phyloP scores from a whole-genome alignment of 192 early-diverging fungal species.

The Coemansia sp. region DNA sequence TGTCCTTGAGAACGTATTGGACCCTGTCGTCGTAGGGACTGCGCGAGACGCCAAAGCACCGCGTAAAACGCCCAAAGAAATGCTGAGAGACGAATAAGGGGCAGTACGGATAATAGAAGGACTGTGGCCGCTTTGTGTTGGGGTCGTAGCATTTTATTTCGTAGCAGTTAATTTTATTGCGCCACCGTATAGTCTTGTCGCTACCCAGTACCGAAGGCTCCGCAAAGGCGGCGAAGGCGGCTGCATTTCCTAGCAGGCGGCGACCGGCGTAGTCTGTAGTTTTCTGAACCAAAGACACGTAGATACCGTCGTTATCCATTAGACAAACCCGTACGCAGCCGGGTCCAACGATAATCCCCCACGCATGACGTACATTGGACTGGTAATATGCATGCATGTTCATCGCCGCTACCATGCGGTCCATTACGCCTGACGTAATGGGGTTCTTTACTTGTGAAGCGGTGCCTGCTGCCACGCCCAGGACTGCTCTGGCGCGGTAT shows the following conservation, averaged over 20 bases:
- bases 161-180: conserved; percentile 24
- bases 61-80: conserved; percentile 50
- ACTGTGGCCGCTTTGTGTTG: background rate
- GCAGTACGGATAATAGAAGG: conserved; percentile 19
- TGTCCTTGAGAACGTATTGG: conserved; percentile 44
- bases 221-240: conserved; percentile 14
- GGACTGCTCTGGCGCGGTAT: background rate
- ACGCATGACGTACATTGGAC: conserved; percentile 33
- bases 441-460: background rate
- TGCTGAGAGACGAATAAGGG: conserved; percentile 41
- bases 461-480: background rate
- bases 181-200: conserved; percentile 46
- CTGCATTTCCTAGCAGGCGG: conserved; percentile 13
- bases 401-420: conserved; percentile 34
- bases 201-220: conserved; percentile 43
- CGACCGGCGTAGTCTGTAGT: background rate
- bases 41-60: conserved; percentile 31
- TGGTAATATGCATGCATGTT: conserved; percentile 28
- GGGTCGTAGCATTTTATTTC: conserved; percentile 35
- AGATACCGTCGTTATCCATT: conserved; percentile 47
- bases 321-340: conserved; percentile 35
- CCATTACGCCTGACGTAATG: conserved; percentile 28
- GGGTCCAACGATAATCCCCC: conserved; percentile 31
- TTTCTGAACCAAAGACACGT: conserved; percentile 10
- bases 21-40: conserved; percentile 10